phyloP scores from a whole-genome alignment of 441 rosid species.

The Viola pubescens region DNA sequence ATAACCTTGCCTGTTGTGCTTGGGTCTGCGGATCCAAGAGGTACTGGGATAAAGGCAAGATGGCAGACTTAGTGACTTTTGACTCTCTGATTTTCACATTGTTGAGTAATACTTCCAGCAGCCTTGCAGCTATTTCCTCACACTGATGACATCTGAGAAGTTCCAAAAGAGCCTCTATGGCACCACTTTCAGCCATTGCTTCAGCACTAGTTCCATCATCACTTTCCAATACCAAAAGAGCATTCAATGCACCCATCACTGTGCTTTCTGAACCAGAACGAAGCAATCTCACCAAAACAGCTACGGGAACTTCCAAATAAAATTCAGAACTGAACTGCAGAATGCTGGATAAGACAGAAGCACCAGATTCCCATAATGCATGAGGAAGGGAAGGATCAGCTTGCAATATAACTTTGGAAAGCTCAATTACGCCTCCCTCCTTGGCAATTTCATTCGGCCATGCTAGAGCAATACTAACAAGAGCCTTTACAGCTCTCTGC shows the following conservation, averaged over 20 bases:
- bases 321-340: slow-evolving; percentile 97
- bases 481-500: slow-evolving; percentile 99
- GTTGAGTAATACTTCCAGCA: slow-evolving; percentile 89
- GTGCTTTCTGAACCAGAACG: slow-evolving; percentile 84
- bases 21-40: slow-evolving; percentile 99
- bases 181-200: slow-evolving; percentile 99
- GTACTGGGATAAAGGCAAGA: slow-evolving; percentile 90
- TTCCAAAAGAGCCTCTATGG: slow-evolving; percentile 96
- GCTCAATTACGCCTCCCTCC: slow-evolving; percentile 94
- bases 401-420: slow-evolving; percentile 89
- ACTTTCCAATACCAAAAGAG: slow-evolving; percentile 96
- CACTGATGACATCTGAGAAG: slow-evolving; percentile 94
- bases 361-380: slow-evolving; percentile 95
- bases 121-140: slow-evolving; percentile 96
- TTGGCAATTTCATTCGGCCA: slow-evolving; percentile 99
- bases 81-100: slow-evolving; percentile 97
- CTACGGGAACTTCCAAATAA: slow-evolving; percentile 95
- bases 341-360: slow-evolving; percentile 79
- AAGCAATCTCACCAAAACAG: slow-evolving; percentile 89
- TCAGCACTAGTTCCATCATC: slow-evolving; percentile 97
- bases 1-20: slow-evolving; percentile 89
- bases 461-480: slow-evolving; percentile 75
- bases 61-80: slow-evolving; percentile 86
- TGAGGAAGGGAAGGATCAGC: slow-evolving; percentile 93
- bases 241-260: slow-evolving; percentile 81